phyloP scores from a whole-genome alignment of 352 stramenopile genomes.

The Blastocystis sp. region DNA sequence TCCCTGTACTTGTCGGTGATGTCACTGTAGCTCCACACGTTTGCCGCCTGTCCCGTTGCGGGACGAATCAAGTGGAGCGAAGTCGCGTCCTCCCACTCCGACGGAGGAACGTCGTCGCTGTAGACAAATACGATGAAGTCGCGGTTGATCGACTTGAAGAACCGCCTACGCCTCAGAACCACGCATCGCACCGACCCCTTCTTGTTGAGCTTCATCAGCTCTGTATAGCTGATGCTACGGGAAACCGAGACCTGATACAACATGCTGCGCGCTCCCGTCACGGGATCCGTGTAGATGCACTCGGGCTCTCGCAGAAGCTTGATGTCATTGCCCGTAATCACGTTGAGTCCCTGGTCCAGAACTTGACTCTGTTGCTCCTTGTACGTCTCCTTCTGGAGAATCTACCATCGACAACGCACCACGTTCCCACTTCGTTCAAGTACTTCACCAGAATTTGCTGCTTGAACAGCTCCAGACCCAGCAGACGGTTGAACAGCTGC shows the following conservation, averaged over 20 bases:
- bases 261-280: not conserved
- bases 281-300: not conserved
- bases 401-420: not conserved
- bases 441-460: constrained; percentile 1
- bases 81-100: not conserved
- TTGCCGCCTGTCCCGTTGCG: not conserved
- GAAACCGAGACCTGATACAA: constrained; percentile 2
- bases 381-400: constrained; percentile 39
- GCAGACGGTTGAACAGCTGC: not conserved
- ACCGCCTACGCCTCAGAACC: not conserved
- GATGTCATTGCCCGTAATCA: not conserved
- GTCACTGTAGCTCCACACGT: constrained; percentile 1
- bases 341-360: constrained; percentile 16
- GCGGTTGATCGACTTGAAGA: not conserved
- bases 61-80: constrained; percentile 18
- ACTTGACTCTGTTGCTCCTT: not conserved
- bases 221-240: not conserved
- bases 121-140: constrained; percentile 3
- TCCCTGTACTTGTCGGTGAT: constrained; percentile 15
- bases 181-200: not conserved
- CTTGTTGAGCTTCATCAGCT: constrained; percentile 11
- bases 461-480: constrained; percentile 12
- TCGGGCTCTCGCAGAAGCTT: not conserved
- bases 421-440: not conserved
- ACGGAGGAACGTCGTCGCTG: not conserved